phyloP scores from a whole-genome alignment of 1,284 basidiomycete species.

The Irpex sp. region DNA sequence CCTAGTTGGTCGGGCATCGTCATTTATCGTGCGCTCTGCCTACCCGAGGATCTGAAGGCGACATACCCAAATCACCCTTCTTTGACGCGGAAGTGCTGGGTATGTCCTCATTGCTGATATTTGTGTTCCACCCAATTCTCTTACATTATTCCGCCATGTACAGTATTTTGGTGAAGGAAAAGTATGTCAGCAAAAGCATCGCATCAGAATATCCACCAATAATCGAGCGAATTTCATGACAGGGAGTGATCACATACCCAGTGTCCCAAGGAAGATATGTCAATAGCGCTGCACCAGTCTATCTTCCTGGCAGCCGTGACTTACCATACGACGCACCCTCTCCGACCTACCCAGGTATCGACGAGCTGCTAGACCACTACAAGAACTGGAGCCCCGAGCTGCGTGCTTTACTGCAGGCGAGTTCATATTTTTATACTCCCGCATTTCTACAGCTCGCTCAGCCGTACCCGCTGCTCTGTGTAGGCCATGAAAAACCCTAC shows the following conservation, averaged over 20 bases:
- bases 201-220: not conserved
- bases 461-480: not conserved
- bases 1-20: constrained; percentile 37
- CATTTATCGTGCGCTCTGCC: constrained; percentile 37
- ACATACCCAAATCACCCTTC: constrained; percentile 31
- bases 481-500: constrained; percentile 23
- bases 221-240: constrained; percentile 27
- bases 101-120: constrained; percentile 19
- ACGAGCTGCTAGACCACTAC: constrained; percentile 31
- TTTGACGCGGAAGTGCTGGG: constrained; percentile 30
- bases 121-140: not conserved
- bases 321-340: constrained; percentile 32
- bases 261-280: constrained; percentile 37
- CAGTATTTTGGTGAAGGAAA: constrained; percentile 15
- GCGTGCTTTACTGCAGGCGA: constrained; percentile 35
- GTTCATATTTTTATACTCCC: not conserved
- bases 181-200: not conserved
- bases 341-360: constrained; percentile 29
- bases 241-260: constrained; percentile 35
- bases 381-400: constrained; percentile 40
- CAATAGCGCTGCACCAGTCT: constrained; percentile 38
- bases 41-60: constrained; percentile 29
- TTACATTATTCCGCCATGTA: not conserved
- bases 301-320: constrained; percentile 31
- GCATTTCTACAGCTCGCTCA: not conserved